Base-by-base conservation (phyloP, 208 protist genomes). In the Trypanosomatidae sp. region DNA sequence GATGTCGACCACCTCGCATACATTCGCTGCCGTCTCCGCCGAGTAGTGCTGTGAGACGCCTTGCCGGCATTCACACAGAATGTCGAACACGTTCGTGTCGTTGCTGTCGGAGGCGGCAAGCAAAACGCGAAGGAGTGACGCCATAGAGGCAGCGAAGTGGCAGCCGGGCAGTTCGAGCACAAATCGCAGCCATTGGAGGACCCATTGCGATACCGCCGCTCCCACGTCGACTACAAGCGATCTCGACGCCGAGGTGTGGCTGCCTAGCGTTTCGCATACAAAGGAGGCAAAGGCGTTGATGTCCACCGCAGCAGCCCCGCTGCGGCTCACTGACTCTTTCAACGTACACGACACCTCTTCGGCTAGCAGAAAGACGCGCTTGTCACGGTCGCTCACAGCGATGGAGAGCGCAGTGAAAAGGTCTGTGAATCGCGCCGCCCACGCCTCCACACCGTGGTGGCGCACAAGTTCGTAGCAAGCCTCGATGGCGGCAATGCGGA, bases 401-500 rank as follows among this genome's bases (percentile, higher is more conserved):
- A 70, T 77, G 36, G 82, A 79, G 49, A 93, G 70, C 3, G 84
- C 86, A 12, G 62, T 66, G 68, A 95, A 91, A n/a, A 92, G 62
- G 28, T 90, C 77, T 5, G 69, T 59, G 55, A 95, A 88, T 53
- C 83, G 84, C 5, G 70, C 12, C 13, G 79, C 62, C 43, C 91
- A 56, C 41, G 84, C 71, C 53, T 88, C 86, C 5, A 44, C 46
- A 55, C 81, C 76, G 30, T 91, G 72, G 25, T 82, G 62, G 0
- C 82, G 80, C 36, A 91, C 74, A 44, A 93, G 71, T 12, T 82
- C 80, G 73, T 95, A 88, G 43, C 72, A 74, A 22, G 85, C 82
- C 69, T 95, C 90, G 41, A 91, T 68, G n/a, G 90, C 86, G 8
- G 84, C 84, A n/a, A 93, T 53, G 25, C 90, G 83, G 19, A 95